Conservation (phyloP, 768 basidiomycete species). For the Lanmaoa rubissima region DNA sequence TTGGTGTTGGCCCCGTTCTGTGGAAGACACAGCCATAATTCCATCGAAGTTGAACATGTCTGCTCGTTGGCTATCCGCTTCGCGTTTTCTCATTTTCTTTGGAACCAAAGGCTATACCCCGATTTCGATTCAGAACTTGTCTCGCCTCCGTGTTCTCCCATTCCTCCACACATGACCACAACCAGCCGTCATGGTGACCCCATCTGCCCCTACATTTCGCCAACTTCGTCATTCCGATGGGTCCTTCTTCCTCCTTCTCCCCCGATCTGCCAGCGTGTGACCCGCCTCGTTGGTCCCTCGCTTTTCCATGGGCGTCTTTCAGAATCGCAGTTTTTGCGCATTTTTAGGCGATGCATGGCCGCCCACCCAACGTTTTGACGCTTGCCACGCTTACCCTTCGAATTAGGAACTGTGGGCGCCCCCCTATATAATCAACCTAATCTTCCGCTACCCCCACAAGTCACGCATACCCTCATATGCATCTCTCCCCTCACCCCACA, state of each 20-base stretch:
- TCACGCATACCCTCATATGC: constrained; percentile 8
- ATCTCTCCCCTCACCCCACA: neutral
- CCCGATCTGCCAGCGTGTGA: constrained; percentile 4
- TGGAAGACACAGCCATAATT: constrained; percentile 20
- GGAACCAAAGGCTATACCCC: constrained; percentile 8
- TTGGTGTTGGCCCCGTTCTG: neutral
- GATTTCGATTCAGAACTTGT: constrained; percentile 10
- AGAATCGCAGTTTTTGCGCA: neutral
- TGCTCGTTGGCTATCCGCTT: neutral
- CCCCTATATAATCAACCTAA: constrained; percentile 20
- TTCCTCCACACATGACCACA: neutral
- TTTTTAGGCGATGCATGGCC: constrained; percentile 2
- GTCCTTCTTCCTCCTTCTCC: neutral
- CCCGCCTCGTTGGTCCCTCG: neutral
- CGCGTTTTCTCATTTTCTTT: neutral
- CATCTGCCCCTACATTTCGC: neutral
- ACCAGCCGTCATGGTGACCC: neutral
- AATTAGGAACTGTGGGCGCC: constrained; percentile 7
- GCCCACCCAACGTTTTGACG: constrained; percentile 6
- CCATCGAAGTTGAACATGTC: neutral
- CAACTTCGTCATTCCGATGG: neutral
- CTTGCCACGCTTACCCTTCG: constrained; percentile 4
- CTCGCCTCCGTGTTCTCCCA: neutral
- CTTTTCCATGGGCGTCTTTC: constrained; percentile 10
- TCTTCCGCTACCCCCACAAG: constrained; percentile 1